Conservation (phyloP, 2,329 filamentous ascomycete species). For the Colletotrichum camelliae region DNA sequence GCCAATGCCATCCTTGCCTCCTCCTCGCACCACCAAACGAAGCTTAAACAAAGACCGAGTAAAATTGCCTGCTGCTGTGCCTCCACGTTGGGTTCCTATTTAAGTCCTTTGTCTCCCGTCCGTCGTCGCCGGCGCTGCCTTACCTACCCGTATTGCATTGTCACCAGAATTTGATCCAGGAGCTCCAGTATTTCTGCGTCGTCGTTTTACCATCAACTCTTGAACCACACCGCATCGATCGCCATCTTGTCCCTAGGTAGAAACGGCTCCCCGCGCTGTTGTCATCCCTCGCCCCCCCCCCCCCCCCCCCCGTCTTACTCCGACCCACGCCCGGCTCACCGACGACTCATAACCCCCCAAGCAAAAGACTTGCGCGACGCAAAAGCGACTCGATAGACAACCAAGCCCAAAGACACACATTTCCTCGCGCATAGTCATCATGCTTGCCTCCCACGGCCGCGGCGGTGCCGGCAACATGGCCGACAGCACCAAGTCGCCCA, state of each 20-base stretch:
- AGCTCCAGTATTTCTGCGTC: not conserved
- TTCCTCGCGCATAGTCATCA: conserved; percentile 28
- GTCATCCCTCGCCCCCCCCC: not conserved
- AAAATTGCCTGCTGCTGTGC: not conserved
- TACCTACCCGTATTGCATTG: not conserved
- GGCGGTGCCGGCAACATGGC: conserved; percentile 81
- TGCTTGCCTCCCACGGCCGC: conserved; percentile 71
- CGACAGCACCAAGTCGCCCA: conserved; percentile 51
- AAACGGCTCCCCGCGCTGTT: not conserved
- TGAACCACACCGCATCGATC: not conserved
- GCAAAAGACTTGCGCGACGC: not conserved
- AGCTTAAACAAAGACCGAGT: conserved; percentile 2
- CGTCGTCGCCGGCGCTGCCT: not conserved
- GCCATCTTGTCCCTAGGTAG: not conserved
- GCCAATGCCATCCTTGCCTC: not conserved
- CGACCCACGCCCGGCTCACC: not conserved
- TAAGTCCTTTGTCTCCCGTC: conserved; percentile 14
- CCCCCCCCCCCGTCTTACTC: not conserved
- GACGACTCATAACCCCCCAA: not conserved
- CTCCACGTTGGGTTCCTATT: not conserved
- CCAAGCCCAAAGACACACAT: not conserved
- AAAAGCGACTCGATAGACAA: not conserved
- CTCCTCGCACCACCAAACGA: not conserved
- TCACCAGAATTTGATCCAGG: not conserved
- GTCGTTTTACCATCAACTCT: not conserved